phyloP scores from a whole-genome alignment of 495 filamentous ascomycete species.

The Xylona heveae region DNA sequence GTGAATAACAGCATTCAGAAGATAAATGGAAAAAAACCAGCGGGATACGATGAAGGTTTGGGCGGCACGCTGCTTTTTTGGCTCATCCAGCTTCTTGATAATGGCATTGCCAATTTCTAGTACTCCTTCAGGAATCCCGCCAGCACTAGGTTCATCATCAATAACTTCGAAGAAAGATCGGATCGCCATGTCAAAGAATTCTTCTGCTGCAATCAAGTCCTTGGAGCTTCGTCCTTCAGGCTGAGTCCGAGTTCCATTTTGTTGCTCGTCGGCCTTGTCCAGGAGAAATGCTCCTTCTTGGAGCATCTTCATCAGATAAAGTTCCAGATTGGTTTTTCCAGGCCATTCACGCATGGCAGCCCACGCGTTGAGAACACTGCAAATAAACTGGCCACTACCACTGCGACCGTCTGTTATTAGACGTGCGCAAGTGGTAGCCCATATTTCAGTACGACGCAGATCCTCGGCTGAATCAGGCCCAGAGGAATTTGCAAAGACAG shows the following conservation, averaged over 20 bases:
- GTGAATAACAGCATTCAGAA: slow-evolving; percentile 66
- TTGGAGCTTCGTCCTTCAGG: slow-evolving; percentile 38
- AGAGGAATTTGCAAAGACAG: slow-evolving; percentile 70
- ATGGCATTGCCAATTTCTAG: slow-evolving; percentile 68
- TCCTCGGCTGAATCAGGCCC: slow-evolving; percentile 60
- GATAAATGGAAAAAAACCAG: slow-evolving; percentile 79
- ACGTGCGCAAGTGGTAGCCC: slow-evolving; percentile 73
- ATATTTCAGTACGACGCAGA: slow-evolving; percentile 51
- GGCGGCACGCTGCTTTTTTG: slow-evolving; percentile 45
- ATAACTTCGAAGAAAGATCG: slow-evolving; percentile 70
- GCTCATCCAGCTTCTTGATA: slow-evolving; percentile 48
- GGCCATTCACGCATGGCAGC: slow-evolving; percentile 74
- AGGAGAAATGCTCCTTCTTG: slow-evolving; percentile 82
- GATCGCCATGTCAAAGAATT: slow-evolving; percentile 72
- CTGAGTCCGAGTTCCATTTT: slow-evolving; percentile 37
- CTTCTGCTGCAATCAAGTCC: slow-evolving; percentile 60
- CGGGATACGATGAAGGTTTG: slow-evolving; percentile 64
- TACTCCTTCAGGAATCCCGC: slow-evolving; percentile 67
- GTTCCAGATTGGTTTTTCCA: slow-evolving; percentile 69
- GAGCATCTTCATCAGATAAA: slow-evolving; percentile 80
- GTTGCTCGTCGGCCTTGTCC: slow-evolving; percentile 43
- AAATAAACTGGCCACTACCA: slow-evolving; percentile 42
- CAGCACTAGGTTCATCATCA: slow-evolving; percentile 48
- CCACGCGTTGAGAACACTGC: slow-evolving; percentile 62
- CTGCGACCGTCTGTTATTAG: slow-evolving; percentile 38